Conservation (phyloP, 2,329 filamentous ascomycete species). For the Fusarium denticulatum region DNA sequence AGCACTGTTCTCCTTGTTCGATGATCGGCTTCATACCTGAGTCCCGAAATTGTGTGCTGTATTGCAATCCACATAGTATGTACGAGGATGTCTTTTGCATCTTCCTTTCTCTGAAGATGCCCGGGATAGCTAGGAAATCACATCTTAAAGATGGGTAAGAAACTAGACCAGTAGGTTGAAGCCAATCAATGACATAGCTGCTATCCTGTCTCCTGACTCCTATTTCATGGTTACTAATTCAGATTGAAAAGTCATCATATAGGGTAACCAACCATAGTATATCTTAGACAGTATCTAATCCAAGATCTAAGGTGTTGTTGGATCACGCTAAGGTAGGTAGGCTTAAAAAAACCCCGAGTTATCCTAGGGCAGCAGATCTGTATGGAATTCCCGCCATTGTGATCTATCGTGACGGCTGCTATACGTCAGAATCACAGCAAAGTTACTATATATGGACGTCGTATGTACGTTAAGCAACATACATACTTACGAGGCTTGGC, state of each 20-base stretch:
- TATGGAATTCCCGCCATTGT: neutral
- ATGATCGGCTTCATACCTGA: neutral
- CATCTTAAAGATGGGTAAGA: neutral
- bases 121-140: neutral
- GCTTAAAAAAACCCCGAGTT: neutral
- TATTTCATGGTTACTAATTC: neutral
- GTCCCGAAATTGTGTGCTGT: neutral
- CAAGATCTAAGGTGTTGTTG: neutral
- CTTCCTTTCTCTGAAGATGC: no score
- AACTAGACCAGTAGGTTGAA: neutral
- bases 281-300: neutral
- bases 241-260: neutral
- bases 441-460: slow-evolving; percentile 13
- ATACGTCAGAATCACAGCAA: slow-evolving; percentile 22
- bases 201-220: neutral
- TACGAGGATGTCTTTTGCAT: neutral
- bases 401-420: neutral
- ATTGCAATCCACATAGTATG: neutral
- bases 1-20: neutral
- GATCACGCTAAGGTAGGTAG: neutral
- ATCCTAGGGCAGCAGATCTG: neutral
- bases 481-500: slow-evolving; percentile 15
- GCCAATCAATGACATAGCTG: neutral
- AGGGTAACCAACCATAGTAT: neutral
- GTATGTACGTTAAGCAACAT: neutral